Evolutionary conservation across 2,329 filamentous ascomycete species (phyloP).

Genomic region (Fusarium temperatum): DNA sequence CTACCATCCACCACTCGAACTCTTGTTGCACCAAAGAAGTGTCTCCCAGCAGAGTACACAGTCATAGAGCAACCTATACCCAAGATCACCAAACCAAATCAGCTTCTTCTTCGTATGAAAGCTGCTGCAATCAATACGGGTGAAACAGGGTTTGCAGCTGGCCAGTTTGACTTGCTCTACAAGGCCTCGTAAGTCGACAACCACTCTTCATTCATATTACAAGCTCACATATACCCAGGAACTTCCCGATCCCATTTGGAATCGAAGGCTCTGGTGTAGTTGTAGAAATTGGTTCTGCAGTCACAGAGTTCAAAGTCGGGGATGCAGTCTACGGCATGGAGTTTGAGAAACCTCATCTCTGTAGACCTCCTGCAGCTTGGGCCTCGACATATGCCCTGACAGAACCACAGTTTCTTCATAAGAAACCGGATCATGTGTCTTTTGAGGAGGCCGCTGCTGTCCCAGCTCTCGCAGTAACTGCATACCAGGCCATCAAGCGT

Average conservation of each 20-base stretch:
- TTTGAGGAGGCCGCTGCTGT: slow-evolving; percentile 51
- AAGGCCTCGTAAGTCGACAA: slow-evolving; percentile 41
- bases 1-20: slow-evolving; percentile 55
- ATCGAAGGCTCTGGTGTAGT: slow-evolving; percentile 49
- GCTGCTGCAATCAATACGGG: slow-evolving; percentile 49
- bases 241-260: slow-evolving; percentile 40
- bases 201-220: neutral
- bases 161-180: slow-evolving; percentile 38
- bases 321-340: slow-evolving; percentile 52
- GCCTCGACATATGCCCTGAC: slow-evolving; percentile 53
- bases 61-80: slow-evolving; percentile 56
- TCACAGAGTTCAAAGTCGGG: slow-evolving; percentile 43
- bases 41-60: slow-evolving; percentile 51
- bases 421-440: slow-evolving; percentile 44
- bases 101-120: slow-evolving; percentile 55
- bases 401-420: slow-evolving; percentile 47
- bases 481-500: slow-evolving; percentile 53
- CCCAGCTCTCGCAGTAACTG: slow-evolving; percentile 51
- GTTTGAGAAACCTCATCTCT: slow-evolving; percentile 51
- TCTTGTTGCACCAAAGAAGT: slow-evolving; percentile 52
- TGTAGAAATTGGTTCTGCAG: slow-evolving; percentile 40
- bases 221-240: neutral
- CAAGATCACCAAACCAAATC: slow-evolving; percentile 51
- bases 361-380: slow-evolving; percentile 44
- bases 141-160: slow-evolving; percentile 46